These are phyloP conservation scores for Bruguiera gymnorhiza DNA, from an alignment of 345 rosid genomes.

Conservation along the genomic window DNA sequence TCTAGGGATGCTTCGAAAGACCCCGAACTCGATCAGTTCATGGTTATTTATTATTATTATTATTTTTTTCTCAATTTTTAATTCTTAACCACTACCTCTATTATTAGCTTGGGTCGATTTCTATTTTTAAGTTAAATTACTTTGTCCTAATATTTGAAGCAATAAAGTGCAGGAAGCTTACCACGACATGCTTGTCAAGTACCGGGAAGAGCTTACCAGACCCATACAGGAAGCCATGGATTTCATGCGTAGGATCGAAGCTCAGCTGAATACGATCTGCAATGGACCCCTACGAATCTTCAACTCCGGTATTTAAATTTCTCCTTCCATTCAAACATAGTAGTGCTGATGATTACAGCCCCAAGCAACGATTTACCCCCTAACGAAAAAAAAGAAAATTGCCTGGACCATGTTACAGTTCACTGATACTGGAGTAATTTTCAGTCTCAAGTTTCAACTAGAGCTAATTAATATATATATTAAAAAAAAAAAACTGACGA, in stretches of 20 bases:
- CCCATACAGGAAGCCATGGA: conserved; percentile 98
- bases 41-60: conserved; percentile 42
- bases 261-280: conserved; percentile 77
- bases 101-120: not conserved
- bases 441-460: too few species aligned
- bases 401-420: too few species aligned
- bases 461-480: not conserved
- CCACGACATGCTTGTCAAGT: conserved; percentile 90
- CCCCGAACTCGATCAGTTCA: conserved; percentile 97
- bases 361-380: too few species aligned
- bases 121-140: not conserved
- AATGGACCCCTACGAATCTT: conserved; percentile 69
- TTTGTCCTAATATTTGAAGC: not conserved
- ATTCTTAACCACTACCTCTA: not conserved
- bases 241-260: conserved; percentile 92
- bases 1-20: conserved; percentile 55
- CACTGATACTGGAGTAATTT: too few species aligned
- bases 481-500: not conserved
- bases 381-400: too few species aligned
- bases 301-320: conserved; percentile 53
- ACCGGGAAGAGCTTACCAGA: conserved; percentile 82
- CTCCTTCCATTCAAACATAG: not conserved
- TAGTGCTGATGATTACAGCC: too few species aligned
- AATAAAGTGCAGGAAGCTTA: conserved; percentile 72
- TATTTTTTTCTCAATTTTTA: not conserved